A percentile compares a stretch with the other conserved stretches of the same genome.
phyloP scores from a whole-genome alignment of 1,284 basidiomycete genomes.

The Pseudozyma pruni region DNA sequence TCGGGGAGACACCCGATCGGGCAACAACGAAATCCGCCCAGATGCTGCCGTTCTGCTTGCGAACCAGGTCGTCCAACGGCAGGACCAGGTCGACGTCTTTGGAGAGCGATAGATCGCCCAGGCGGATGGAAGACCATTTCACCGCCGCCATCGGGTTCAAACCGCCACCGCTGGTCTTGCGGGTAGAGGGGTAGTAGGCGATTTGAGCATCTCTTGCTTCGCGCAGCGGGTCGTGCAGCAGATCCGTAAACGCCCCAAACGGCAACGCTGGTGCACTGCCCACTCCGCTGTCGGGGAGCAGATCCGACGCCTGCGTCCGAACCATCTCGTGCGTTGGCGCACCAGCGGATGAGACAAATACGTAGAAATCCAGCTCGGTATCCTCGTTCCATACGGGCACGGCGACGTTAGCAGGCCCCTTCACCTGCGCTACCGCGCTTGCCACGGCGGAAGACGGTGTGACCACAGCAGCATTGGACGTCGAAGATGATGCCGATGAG shows the following conservation, averaged over 20 bases:
- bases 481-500: background rate
- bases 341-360: slow-evolving; percentile 39
- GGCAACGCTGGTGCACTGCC: slow-evolving; percentile 21
- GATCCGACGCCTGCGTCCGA: slow-evolving; percentile 42
- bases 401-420: slow-evolving; percentile 31
- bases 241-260: slow-evolving; percentile 31
- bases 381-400: slow-evolving; percentile 36
- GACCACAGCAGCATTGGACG: background rate
- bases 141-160: slow-evolving; percentile 40
- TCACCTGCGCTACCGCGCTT: slow-evolving; percentile 4
- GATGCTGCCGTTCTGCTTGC: slow-evolving; percentile 42
- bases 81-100: slow-evolving; percentile 40
- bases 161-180: background rate
- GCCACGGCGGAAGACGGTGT: background rate
- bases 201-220: background rate
- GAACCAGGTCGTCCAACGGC: slow-evolving; percentile 27
- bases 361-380: slow-evolving; percentile 45
- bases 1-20: slow-evolving; percentile 75
- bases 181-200: background rate
- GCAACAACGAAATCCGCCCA: slow-evolving; percentile 88
- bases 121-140: slow-evolving; percentile 40
- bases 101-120: slow-evolving; percentile 33
- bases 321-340: slow-evolving; percentile 25
- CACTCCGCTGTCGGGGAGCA: slow-evolving; percentile 28
- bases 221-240: slow-evolving; percentile 32